A percentile compares a stretch with the other conserved stretches of the same genome.
phyloP scores from a whole-genome alignment of 192 early-diverging fungal genomes.

The Backusella luteola region DNA sequence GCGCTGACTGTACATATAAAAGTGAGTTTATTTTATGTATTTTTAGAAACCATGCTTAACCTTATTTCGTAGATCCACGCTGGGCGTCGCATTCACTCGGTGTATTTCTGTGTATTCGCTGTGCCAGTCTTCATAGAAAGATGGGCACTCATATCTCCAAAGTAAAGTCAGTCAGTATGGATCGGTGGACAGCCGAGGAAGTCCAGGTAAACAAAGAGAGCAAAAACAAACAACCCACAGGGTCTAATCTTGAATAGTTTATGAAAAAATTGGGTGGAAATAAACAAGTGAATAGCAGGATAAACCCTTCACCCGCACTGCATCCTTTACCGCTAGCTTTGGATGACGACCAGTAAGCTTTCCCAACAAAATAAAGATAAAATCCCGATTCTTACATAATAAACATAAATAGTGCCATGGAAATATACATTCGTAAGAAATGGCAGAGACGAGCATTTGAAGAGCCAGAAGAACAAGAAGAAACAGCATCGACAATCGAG shows the following conservation, averaged over 20 bases:
- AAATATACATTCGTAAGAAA: slow-evolving; percentile 88
- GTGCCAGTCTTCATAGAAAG: slow-evolving; percentile 77
- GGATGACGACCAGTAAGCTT: slow-evolving; percentile 52
- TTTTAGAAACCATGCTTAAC: background rate
- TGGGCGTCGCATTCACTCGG: slow-evolving; percentile 92
- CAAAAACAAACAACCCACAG: background rate
- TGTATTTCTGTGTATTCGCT: slow-evolving; percentile 92
- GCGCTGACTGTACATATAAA: slow-evolving; percentile 74
- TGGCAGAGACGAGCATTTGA: slow-evolving; percentile 67
- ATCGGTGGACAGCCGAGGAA: slow-evolving; percentile 86
- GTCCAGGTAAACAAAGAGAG: slow-evolving; percentile 57
- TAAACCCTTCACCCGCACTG: slow-evolving; percentile 67
- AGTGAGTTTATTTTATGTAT: slow-evolving; percentile 42
- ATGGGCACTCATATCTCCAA: slow-evolving; percentile 90
- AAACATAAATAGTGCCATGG: slow-evolving; percentile 64
- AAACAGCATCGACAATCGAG: background rate
- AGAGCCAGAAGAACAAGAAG: slow-evolving; percentile 7
- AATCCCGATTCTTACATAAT: background rate
- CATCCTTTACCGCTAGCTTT: slow-evolving; percentile 62
- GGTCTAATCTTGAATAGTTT: slow-evolving; percentile 27
- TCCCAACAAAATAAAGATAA: background rate
- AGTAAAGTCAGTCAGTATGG: slow-evolving; percentile 88
- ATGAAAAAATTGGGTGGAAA: slow-evolving; percentile 60
- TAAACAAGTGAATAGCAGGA: slow-evolving; percentile 62
- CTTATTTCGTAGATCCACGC: slow-evolving; percentile 60